A percentile compares a stretch with the other conserved stretches of the same genome.
These are phyloP conservation scores for Leccinum truebloodii DNA, from an alignment of 768 basidiomycete species.

Conservation along the genomic window DNA sequence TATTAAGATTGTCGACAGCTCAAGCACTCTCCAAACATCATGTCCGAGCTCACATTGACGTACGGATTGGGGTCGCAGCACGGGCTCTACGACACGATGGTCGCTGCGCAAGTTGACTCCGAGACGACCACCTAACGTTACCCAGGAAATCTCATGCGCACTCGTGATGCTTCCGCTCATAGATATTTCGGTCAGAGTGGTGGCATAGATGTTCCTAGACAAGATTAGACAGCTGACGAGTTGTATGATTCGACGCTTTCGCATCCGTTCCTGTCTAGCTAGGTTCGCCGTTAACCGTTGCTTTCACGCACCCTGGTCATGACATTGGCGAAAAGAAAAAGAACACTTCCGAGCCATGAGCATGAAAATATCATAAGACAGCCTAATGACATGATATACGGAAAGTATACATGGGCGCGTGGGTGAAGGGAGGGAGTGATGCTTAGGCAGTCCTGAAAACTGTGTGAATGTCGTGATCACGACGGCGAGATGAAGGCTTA, in stretches of 20 bases:
- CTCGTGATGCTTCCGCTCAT: not conserved
- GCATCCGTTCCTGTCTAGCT: not conserved
- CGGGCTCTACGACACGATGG: conserved; percentile 56
- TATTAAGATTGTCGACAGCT: conserved; percentile 47
- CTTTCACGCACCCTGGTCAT: too few relatives aligned
- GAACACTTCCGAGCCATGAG: conserved; percentile 3
- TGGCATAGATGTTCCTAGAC: not conserved
- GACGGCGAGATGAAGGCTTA: conserved; percentile 26
- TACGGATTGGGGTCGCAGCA: conserved; percentile 86
- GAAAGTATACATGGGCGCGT: conserved; percentile 18
- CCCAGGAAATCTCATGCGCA: too few relatives aligned
- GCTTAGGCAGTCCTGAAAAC: conserved; percentile 23
- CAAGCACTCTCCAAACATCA: conserved; percentile 56
- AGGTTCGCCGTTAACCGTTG: not conserved
- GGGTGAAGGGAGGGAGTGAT: not conserved
- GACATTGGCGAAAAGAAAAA: not conserved
- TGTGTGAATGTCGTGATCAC: not conserved
- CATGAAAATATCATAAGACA: conserved; percentile 23
- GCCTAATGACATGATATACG: conserved; percentile 28
- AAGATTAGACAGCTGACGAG: not conserved
- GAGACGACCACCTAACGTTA: not conserved
- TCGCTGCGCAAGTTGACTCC: conserved; percentile 31
- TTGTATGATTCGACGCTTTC: not conserved
- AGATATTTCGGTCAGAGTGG: not conserved
- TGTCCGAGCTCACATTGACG: conserved; percentile 74